Conservation (phyloP, 345 rosid species). For the Rhodamnia argentea region DNA sequence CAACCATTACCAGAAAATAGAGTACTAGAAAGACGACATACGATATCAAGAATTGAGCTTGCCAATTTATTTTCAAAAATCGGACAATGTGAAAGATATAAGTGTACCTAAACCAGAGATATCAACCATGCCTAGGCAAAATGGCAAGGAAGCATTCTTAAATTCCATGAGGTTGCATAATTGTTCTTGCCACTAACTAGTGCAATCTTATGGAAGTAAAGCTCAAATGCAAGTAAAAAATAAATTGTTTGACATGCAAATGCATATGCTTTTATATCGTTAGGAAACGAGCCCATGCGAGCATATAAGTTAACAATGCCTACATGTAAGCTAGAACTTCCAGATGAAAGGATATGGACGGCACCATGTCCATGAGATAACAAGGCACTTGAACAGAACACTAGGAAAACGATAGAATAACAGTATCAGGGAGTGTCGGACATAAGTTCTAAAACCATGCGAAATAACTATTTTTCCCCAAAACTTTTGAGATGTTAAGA, state of each 20-base stretch:
- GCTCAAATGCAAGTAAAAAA: background rate
- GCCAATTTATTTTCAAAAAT: background rate
- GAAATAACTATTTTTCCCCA: background rate
- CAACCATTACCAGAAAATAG: background rate
- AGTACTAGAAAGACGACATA: background rate
- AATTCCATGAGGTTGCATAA: background rate
- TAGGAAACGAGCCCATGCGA: background rate
- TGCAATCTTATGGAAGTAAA: background rate
- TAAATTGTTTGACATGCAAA: background rate
- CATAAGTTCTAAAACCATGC: background rate
- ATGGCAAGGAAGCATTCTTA: background rate
- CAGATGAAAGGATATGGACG: too few species aligned
- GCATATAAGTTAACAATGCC: background rate
- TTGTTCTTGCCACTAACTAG: background rate
- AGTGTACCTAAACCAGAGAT: background rate
- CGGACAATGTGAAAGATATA: background rate
- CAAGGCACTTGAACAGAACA: background rate
- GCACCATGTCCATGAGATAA: too few species aligned
- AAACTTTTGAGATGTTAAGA: background rate
- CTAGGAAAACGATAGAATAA: background rate
- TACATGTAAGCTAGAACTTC: background rate
- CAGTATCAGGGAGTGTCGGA: background rate
- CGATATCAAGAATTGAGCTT: background rate
- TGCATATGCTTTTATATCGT: background rate
- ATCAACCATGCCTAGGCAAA: background rate